These are phyloP conservation scores for Schizophyllum commune DNA, from an alignment of 1,284 basidiomycete species.

Conservation along the genomic window DNA sequence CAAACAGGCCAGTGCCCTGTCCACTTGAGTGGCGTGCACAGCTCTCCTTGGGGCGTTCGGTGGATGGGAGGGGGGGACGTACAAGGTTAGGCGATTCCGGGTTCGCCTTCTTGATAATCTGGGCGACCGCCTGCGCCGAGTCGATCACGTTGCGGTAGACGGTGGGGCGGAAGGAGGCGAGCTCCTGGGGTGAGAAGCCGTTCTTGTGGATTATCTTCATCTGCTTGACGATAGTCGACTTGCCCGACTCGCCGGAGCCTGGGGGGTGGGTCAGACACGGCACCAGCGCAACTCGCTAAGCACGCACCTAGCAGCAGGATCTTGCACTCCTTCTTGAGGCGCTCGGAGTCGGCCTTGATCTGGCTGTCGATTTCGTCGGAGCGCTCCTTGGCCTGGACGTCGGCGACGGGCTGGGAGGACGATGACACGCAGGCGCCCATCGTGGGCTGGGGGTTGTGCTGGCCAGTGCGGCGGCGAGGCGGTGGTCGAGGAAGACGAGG, in stretches of 20 bases:
- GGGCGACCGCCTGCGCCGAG: conserved; percentile 46
- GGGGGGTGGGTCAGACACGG: not conserved
- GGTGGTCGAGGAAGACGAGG: too few relatives aligned
- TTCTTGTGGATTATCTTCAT: conserved; percentile 92
- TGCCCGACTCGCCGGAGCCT: conserved; percentile 53
- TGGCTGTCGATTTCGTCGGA: conserved; percentile 53
- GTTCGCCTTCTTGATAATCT: conserved; percentile 2
- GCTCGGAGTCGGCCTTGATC: conserved; percentile 51
- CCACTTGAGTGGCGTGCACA: not conserved
- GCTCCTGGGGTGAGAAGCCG: conserved; percentile 69
- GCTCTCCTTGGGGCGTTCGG: too few relatives aligned
- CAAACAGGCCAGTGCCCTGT: too few relatives aligned
- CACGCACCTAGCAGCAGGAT: conserved; percentile 65
- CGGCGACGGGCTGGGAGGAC: conserved; percentile 29
- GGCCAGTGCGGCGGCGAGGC: too few relatives aligned
- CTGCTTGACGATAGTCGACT: conserved; percentile 85
- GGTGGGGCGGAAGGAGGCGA: conserved; percentile 59
- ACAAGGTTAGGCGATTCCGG: too few relatives aligned
- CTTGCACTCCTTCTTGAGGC: conserved; percentile 78
- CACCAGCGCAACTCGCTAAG: conserved; percentile 1
- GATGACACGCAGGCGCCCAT: conserved; percentile 44
- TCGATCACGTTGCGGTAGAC: conserved; percentile 74
- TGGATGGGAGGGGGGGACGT: too few relatives aligned
- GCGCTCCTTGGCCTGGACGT: conserved; percentile 43
- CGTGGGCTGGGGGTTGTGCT: conserved; percentile 1